Evolutionary conservation across 352 stramenopile species (phyloP), one percentile per base, ranked within the genome.

Genomic region (Phytophthora cactorum): DNA sequence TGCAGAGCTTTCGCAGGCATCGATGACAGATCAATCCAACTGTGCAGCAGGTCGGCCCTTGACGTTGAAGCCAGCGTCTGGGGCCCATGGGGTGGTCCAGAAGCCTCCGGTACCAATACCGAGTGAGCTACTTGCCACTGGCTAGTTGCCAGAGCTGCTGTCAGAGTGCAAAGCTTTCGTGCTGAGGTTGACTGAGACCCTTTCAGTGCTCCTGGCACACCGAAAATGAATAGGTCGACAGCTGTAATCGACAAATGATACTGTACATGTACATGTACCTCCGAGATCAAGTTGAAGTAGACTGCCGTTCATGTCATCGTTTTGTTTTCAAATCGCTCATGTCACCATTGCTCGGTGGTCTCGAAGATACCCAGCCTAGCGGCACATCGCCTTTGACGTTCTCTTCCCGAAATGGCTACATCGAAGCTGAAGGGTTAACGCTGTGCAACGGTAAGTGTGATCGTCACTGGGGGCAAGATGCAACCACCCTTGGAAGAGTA

Each of bases 251-350:
- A 22, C 22, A 12, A 38, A 38, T 38, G 32, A 9, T 22, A 22
- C 22, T 22, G 22, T 22, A 22, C 22, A 22, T 12, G 32, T 38
- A 38, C 6, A 38, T 38, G 4, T 41, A 45, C 38, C 38, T 45
- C 32, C 32, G 45, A 14, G 25, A 50, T n/a, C 39, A 29, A 38
- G 36, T 57, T 68, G 60, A 63, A 55, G 52, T 52, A 55, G 7
- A 10, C 25, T 45, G 17, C 15, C 25, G 46, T 51, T 65, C 46
- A 52, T 66, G 38, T 45, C 50, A 59, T 47, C 39, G 38, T 4
- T 12, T 46, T 59, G 49, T 47, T 59, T 66, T 58, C 41, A 60
- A 65, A 58, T 65, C 58, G 38, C 36, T 44, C 28, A n/a, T 29
- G 57, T 39, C 57, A 58, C 8, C 38, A 59, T 52, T 59, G 38